phyloP scores from a whole-genome alignment of 2,329 filamentous ascomycete species.

The Colletotrichum incanum region DNA sequence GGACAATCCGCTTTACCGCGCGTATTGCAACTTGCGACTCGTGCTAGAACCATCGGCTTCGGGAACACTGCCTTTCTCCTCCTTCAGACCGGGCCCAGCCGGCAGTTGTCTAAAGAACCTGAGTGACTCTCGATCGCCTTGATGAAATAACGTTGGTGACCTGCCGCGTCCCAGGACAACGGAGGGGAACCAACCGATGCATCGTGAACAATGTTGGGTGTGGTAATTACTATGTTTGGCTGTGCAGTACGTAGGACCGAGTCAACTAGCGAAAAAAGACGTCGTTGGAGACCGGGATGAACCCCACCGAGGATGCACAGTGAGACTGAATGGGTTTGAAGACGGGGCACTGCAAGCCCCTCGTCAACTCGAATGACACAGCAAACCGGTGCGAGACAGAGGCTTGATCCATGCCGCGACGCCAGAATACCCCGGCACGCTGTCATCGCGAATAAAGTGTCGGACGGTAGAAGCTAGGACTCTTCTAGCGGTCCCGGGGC shows the following conservation, averaged over 20 bases:
- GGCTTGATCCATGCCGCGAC: constrained; percentile 36
- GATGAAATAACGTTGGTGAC: not conserved
- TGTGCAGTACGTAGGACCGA: not conserved
- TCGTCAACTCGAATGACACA: constrained; percentile 32
- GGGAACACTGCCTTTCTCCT: not conserved
- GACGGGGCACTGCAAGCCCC: constrained; percentile 27
- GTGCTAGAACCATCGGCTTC: not conserved
- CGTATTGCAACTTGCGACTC: not conserved
- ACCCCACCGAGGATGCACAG: constrained; percentile 17
- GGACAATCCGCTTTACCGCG: not conserved
- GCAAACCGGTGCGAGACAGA: constrained; percentile 29
- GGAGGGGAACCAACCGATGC: not conserved
- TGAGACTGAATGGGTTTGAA: constrained; percentile 40
- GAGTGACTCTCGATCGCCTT: not conserved
- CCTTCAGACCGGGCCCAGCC: not conserved
- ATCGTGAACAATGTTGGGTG: constrained; percentile 2
- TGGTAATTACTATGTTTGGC: not conserved
- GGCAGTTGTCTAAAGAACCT: not conserved
- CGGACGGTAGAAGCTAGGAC: not conserved
- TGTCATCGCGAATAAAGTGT: constrained; percentile 14
- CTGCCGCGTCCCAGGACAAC: not conserved
- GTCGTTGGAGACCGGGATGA: constrained; percentile 18
- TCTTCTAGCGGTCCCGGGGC: constrained; percentile 5
- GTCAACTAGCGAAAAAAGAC: not conserved
- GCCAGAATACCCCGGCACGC: constrained; percentile 12